Conservation (phyloP, 768 basidiomycete genomes). For the Lactarius akahatsu region DNA sequence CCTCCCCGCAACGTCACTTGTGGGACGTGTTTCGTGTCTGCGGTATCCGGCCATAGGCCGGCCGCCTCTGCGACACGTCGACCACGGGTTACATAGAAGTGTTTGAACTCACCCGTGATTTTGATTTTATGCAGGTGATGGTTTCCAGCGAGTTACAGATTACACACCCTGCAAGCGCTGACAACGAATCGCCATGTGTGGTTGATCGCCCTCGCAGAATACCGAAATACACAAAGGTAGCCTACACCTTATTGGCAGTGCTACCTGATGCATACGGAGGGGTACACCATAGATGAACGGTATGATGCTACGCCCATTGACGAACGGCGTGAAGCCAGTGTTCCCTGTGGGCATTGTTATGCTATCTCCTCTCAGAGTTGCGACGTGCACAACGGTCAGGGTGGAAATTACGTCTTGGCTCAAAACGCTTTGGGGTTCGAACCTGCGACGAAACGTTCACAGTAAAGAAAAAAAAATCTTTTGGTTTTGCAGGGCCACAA, state of each 20-base stretch:
- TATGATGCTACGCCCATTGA: background rate
- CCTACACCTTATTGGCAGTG: background rate
- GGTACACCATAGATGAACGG: background rate
- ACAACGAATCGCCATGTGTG: background rate
- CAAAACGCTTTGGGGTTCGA: constrained; percentile 10
- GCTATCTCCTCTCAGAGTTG: constrained; percentile 21
- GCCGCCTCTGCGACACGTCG: background rate
- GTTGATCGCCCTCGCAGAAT: background rate
- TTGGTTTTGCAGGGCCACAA: constrained; percentile 9
- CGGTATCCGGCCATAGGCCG: constrained; percentile 8
- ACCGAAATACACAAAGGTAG: background rate
- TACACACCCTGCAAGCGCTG: background rate
- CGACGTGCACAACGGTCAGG: constrained; percentile 7
- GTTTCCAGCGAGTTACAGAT: background rate
- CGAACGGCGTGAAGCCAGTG: background rate
- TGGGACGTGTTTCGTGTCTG: constrained; percentile 14
- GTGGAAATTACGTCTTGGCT: constrained; percentile 25
- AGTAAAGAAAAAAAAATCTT: background rate
- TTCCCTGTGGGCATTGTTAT: background rate
- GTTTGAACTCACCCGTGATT: constrained; percentile 13
- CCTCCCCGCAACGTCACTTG: constrained; percentile 10
- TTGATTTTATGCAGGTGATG: constrained; percentile 15
- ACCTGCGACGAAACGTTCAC: constrained; percentile 6
- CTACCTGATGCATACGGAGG: background rate
- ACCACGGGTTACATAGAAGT: constrained; percentile 5